These are phyloP conservation scores for Coniochaeta hoffmannii DNA, from an alignment of 2,329 filamentous ascomycete genomes.

Conservation along the genomic window DNA sequence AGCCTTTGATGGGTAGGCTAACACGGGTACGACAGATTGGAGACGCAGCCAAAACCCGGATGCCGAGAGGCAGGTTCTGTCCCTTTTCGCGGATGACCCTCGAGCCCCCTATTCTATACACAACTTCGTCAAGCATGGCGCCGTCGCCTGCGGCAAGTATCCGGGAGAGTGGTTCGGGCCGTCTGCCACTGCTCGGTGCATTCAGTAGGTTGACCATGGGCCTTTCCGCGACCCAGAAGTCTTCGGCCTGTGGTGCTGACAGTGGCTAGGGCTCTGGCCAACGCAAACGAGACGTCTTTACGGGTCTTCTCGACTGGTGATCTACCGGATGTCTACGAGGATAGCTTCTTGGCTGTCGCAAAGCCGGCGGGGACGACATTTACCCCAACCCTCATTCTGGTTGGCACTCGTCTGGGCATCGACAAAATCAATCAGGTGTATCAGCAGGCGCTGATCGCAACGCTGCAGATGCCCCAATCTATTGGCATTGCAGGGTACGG, in stretches of 20 bases:
- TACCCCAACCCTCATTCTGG: slow-evolving; percentile 77
- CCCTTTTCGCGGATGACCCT: slow-evolving; percentile 80
- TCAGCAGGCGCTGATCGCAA: slow-evolving; percentile 82
- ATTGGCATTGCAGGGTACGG: slow-evolving; percentile 90
- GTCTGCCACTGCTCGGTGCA: slow-evolving; percentile 90
- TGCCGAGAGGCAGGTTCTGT: slow-evolving; percentile 65
- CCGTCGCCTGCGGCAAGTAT: slow-evolving; percentile 81
- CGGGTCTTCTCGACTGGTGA: slow-evolving; percentile 86
- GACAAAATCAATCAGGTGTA: slow-evolving; percentile 93
- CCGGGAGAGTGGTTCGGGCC: slow-evolving; percentile 98
- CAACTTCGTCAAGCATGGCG: slow-evolving; percentile 84
- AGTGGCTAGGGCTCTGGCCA: slow-evolving; percentile 61
- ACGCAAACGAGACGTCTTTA: slow-evolving; percentile 55
- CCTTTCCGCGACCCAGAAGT: background rate
- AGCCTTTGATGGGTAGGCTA: background rate
- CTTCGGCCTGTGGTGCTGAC: background rate
- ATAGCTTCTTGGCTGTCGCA: slow-evolving; percentile 74
- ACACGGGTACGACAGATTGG: slow-evolving; percentile 54
- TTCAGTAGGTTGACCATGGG: slow-evolving; percentile 58
- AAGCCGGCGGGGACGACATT: slow-evolving; percentile 59
- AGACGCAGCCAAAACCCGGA: slow-evolving; percentile 49
- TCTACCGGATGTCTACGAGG: slow-evolving; percentile 87
- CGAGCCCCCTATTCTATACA: slow-evolving; percentile 90
- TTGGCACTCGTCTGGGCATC: slow-evolving; percentile 84
- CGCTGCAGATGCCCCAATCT: slow-evolving; percentile 84